Percentiles rank a stretch among this genome's conserved stretches.
These are phyloP conservation scores for Pharnaceum exiguum DNA, from an alignment of 148 eudicot species.

Conservation along the genomic window DNA sequence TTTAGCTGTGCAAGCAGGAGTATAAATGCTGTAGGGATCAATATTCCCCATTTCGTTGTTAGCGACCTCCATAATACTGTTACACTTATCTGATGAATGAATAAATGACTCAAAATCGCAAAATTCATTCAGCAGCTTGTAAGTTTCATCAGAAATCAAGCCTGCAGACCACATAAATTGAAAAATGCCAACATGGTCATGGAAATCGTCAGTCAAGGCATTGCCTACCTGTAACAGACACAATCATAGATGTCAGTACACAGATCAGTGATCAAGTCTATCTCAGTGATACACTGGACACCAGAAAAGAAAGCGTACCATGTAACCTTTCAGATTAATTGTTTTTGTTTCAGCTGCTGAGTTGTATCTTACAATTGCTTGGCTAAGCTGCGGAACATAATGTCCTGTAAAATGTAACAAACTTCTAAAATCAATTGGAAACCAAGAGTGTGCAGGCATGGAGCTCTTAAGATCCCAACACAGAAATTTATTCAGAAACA, in stretches of 20 bases:
- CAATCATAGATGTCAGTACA: not conserved
- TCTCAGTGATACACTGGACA: not conserved
- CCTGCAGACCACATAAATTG: conserved; percentile 96
- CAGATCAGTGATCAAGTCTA: too few species aligned
- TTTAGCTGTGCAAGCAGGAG: conserved; percentile 82
- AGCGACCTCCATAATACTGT: conserved; percentile 48
- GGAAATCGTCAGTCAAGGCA: conserved; percentile 78
- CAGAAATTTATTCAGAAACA: too few species aligned
- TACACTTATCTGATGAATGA: conserved; percentile 52
- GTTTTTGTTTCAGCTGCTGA: conserved; percentile 24
- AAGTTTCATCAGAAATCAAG: conserved; percentile 86
- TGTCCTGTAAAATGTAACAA: conserved; percentile 53
- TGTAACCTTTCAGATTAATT: conserved; percentile 82
- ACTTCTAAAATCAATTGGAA: too few species aligned
- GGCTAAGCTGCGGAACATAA: conserved; percentile 96
- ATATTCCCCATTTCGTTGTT: conserved; percentile 68
- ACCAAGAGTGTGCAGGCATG: too few species aligned
- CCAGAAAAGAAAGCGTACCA: conserved; percentile 48
- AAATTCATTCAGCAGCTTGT: conserved; percentile 53
- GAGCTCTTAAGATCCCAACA: too few species aligned
- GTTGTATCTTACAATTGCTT: conserved; percentile 77
- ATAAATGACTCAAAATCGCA: conserved; percentile 66
- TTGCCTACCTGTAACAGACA: conserved; percentile 74
- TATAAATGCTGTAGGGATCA: conserved; percentile 87
- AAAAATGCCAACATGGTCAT: conserved; percentile 76